phyloP scores from a whole-genome alignment of 306 rosid genomes.

The Senna tora region DNA sequence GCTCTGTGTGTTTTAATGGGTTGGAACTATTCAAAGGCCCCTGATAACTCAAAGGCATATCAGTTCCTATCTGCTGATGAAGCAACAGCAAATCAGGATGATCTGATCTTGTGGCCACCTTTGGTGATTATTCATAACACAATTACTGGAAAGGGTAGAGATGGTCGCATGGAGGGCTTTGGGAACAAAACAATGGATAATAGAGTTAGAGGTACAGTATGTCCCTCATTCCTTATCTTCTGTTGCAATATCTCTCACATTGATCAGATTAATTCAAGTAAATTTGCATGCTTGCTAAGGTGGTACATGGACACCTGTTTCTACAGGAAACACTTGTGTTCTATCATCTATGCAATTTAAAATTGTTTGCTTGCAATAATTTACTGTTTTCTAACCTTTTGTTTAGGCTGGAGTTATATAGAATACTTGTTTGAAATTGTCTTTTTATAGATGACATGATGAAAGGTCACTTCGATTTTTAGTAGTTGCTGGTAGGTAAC shows the following conservation, averaged over 20 bases:
- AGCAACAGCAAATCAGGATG: slow-evolving; percentile 93
- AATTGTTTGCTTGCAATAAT: slow-evolving; percentile 18
- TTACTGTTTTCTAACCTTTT: slow-evolving; percentile 14
- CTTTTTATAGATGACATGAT: slow-evolving; percentile 26
- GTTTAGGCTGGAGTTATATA: slow-evolving; percentile 30
- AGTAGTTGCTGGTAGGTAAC: slow-evolving; percentile 1
- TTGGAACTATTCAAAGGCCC: slow-evolving; percentile 84
- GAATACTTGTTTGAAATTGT: slow-evolving; percentile 27
- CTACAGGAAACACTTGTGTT: slow-evolving; percentile 17
- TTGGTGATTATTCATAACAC: slow-evolving; percentile 94
- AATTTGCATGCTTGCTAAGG: slow-evolving; percentile 33
- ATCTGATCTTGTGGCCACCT: slow-evolving; percentile 98
- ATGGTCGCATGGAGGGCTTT: slow-evolving; percentile 98
- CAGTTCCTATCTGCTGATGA: slow-evolving; percentile 82
- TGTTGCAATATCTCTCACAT: slow-evolving; percentile 40
- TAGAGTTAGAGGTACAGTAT: slow-evolving; percentile 84
- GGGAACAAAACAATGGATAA: slow-evolving; percentile 98
- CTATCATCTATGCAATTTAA: neutral
- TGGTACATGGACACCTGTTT: slow-evolving; percentile 27
- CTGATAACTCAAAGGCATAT: slow-evolving; percentile 89
- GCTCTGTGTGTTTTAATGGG: slow-evolving; percentile 97
- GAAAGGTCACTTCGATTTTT: slow-evolving; percentile 34
- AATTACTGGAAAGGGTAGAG: slow-evolving; percentile 83
- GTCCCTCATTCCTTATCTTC: slow-evolving; percentile 48
- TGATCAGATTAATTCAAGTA: slow-evolving; percentile 31